Conservation (phyloP, 768 basidiomycete genomes). For the Brasilioporus rufonigricans region DNA sequence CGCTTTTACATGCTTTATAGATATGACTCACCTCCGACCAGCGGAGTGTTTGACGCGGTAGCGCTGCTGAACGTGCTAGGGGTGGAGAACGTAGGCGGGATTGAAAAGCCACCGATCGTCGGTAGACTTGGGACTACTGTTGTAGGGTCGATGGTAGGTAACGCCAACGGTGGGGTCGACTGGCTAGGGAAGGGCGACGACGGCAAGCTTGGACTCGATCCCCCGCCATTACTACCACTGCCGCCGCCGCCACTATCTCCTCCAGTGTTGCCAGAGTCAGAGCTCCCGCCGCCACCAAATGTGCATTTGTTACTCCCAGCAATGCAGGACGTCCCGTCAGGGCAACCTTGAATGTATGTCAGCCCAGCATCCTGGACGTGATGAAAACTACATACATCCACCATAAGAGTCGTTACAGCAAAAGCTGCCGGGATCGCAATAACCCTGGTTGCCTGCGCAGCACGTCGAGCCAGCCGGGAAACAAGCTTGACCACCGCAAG, state of each 20-base stretch:
- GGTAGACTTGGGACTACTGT: neutral
- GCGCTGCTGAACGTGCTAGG: neutral
- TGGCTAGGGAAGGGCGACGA: too few species aligned
- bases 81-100: neutral
- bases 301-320: constrained; percentile 5
- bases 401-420: constrained; percentile 24
- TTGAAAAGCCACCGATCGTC: too few species aligned
- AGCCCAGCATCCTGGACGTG: neutral
- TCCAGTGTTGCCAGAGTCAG: too few species aligned
- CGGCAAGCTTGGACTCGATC: neutral
- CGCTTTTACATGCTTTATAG: neutral
- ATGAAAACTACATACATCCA: constrained; percentile 17
- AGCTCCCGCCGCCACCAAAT: neutral
- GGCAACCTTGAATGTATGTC: constrained; percentile 16
- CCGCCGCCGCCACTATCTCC: neutral
- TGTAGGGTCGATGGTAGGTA: neutral
- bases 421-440: constrained; percentile 9
- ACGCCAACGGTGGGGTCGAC: neutral
- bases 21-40: neutral
- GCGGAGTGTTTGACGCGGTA: neutral
- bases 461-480: constrained; percentile 10
- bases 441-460: constrained; percentile 1
- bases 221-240: neutral
- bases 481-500: constrained; percentile 12
- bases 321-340: constrained; percentile 9